phyloP scores from a whole-genome alignment of 805 yeast species.

The Candida sonorensis region DNA sequence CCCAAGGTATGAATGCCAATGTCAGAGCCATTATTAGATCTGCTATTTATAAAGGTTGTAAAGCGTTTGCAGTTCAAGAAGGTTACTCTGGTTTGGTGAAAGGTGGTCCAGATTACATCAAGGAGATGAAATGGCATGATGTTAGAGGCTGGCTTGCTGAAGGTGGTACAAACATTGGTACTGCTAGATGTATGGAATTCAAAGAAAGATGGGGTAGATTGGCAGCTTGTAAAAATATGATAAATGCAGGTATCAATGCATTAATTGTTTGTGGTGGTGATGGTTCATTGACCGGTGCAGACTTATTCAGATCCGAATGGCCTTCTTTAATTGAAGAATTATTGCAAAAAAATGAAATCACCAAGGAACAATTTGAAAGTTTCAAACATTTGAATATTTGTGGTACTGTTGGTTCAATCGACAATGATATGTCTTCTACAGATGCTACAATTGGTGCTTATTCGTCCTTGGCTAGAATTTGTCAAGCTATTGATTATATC shows the following conservation, averaged over 20 bases:
- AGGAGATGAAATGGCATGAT: constrained; percentile 64
- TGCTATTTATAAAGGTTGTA: constrained; percentile 58
- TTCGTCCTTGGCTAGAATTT: constrained; percentile 69
- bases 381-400: constrained; percentile 58
- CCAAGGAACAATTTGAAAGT: constrained; percentile 38
- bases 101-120: constrained; percentile 51
- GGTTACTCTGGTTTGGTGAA: constrained; percentile 69
- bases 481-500: constrained; percentile 70
- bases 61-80: constrained; percentile 62
- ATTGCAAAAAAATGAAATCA: constrained; percentile 35
- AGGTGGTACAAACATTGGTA: constrained; percentile 77
- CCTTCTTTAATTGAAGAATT: constrained; percentile 61
- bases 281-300: constrained; percentile 80
- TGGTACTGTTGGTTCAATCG: constrained; percentile 79
- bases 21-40: constrained; percentile 70
- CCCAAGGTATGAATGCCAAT: constrained; percentile 76
- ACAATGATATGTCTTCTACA: constrained; percentile 79
- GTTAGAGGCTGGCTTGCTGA: constrained; percentile 63
- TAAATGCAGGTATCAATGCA: constrained; percentile 69
- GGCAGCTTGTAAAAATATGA: constrained; percentile 56
- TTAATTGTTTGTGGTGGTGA: constrained; percentile 80
- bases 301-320: constrained; percentile 71
- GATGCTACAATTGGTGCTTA: constrained; percentile 79
- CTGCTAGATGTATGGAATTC: constrained; percentile 67
- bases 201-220: constrained; percentile 61